Base-by-base conservation (phyloP, 257 asterid genomes). In the Nicotiana noctiflora region DNA sequence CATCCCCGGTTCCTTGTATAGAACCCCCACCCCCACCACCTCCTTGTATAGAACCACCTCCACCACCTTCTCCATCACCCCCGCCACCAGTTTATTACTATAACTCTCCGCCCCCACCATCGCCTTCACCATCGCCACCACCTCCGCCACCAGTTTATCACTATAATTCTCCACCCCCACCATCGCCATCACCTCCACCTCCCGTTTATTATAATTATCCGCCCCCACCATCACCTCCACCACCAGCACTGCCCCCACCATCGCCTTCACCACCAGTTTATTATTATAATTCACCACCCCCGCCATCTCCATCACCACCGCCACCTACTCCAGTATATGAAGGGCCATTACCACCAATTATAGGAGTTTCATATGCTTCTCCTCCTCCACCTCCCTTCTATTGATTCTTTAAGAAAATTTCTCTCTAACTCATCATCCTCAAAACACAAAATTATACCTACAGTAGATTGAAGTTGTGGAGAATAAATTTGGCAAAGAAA, bases 321-420 rank as follows among this genome's bases (percentile, higher is more conserved):
- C 97, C 98, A 0, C 97, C 97, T n/a, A 34, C 91, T 61, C 96
- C 97, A 8, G 86, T 88, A 61, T 93, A 90, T 59, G 92, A 89
- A 88, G 98, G 97, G 63, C 98, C 98, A 55, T 79, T 93, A 84
- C 96, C 98, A 81, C 98, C 98, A 1, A 80, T 92, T 14, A 51
- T 55, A 14, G 94, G 94, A 55, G 89, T 92, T 18, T 87, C 97
- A 56, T 92, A 93, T 61, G 97, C 98, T 23, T 93, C 98, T 52
- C 98, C 98, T 18, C 98, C 98, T 0, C 98, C 98, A 37, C 98
- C 98, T 23, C 96, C 97, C 86, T 92, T 81, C 81, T 93, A 93
- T 88, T 93, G 90, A 93, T 90, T 94, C 92, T 88, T 92, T 91
- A 77, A 86, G 80, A 87, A 84, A 79, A 75, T 87, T 82, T 78